A percentile compares a stretch with the other conserved stretches of the same genome.
These are phyloP conservation scores for Suillus clintonianus DNA, from an alignment of 768 basidiomycete genomes.

Conservation along the genomic window DNA sequence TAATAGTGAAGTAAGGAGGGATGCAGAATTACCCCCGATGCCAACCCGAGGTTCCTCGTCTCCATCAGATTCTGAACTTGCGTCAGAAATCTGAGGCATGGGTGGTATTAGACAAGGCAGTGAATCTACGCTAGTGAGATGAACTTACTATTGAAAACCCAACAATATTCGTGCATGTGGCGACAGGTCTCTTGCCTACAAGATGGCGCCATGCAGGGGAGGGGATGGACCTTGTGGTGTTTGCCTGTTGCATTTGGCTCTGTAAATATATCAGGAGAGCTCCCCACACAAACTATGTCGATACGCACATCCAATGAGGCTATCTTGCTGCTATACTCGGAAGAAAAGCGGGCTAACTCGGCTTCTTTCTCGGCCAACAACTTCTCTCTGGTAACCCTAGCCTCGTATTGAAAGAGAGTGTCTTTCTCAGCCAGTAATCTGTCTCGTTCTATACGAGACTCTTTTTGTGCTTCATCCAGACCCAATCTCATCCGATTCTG, in stretches of 20 bases:
- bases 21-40: too few relatives aligned
- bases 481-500: too few relatives aligned
- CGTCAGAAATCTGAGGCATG: background rate
- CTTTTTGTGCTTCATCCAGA: too few relatives aligned
- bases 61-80: background rate
- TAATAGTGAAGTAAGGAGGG: background rate
- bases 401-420: background rate
- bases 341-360: background rate
- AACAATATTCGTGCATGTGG: background rate
- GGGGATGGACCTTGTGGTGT: background rate
- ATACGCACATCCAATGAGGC: background rate
- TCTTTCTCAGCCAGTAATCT: background rate
- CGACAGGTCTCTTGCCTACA: background rate
- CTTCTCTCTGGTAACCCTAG: accelerated
- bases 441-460: background rate
- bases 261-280: background rate
- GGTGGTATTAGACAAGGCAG: background rate
- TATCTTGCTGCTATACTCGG: background rate
- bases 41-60: background rate
- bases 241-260: background rate
- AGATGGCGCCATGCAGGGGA: background rate
- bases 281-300: background rate
- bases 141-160: background rate
- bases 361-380: background rate
- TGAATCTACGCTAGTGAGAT: background rate